Base-by-base conservation (phyloP, 139 green algal genomes). In the Chlorella sp. region DNA sequence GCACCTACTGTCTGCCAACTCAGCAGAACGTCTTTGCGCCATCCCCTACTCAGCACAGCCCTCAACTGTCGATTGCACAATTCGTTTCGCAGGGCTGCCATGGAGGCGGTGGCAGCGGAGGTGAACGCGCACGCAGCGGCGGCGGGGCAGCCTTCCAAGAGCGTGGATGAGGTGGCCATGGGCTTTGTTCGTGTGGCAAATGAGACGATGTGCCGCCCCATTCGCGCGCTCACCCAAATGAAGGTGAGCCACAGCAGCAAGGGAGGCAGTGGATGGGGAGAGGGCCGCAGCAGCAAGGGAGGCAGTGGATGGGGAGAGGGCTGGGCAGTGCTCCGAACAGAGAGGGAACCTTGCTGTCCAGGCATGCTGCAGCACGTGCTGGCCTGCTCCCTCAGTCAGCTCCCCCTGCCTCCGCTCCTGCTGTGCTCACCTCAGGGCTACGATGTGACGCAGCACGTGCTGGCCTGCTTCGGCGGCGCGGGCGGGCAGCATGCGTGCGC, bases 131-230 rank as follows among this genome's bases (percentile, higher is more conserved):
- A 92, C 32, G 91, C 88, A n/a, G 83, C 57, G 21, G 39, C 80
- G 7, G 79, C 80, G 0, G 88, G 78, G 26, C 89, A 84, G 57
- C 78, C 92, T 0, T n/a, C 78, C 41, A 96, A 95, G 86, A 91
- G 39, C 47, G 62, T 93, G 6, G 94, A 98, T 51, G 84, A 92
- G 71, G 87, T 94, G 68, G 95, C 95, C 23, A 94, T 97, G 95
- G 95, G 97, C 1, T 99, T 98, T 76, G 80, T 99, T 23, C 56
- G 80, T 3, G 97, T 99, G 47, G 97, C 97, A n/a, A 99, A 99
- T 78, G 97, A 99, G 90, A 91, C 96, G 18, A 99, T 99, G 97
- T 99, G 95, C 88, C 90, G 97, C 4, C 96, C 97, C 57, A 99
- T 99, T 73, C 85, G 97, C 20, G 94, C 96, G 26, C 90, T 98